Conservation (phyloP, 176 grass and related monocot species). For the Oryza australiensis region DNA sequence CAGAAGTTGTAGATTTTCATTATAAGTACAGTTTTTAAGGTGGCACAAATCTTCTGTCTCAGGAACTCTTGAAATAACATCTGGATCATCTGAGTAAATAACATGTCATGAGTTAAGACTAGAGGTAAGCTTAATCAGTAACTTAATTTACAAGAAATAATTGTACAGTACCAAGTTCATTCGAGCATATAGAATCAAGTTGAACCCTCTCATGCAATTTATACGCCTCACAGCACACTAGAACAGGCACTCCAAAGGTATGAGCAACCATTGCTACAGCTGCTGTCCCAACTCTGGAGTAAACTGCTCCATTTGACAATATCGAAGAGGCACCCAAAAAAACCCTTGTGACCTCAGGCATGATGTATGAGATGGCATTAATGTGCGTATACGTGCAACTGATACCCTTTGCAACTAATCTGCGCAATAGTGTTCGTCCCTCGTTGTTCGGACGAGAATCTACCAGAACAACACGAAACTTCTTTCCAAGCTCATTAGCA, state of each 20-base stretch:
- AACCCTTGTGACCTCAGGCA: slow-evolving; percentile 78
- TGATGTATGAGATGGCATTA: slow-evolving; percentile 78
- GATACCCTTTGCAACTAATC: slow-evolving; percentile 62
- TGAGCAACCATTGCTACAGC: slow-evolving; percentile 79
- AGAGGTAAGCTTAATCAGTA: slow-evolving; percentile 7
- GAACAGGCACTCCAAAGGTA: slow-evolving; percentile 66
- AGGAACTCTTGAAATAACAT: slow-evolving; percentile 65
- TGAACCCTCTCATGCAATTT: slow-evolving; percentile 90
- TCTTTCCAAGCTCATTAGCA: slow-evolving; percentile 61
- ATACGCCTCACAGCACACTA: slow-evolving; percentile 83
- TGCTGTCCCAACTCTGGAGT: slow-evolving; percentile 71
- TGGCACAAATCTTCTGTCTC: slow-evolving; percentile 44
- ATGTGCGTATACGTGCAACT: slow-evolving; percentile 78
- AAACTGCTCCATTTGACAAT: slow-evolving; percentile 77
- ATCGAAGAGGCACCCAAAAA: slow-evolving; percentile 77
- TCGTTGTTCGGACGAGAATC: slow-evolving; percentile 73
- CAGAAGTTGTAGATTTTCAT: slow-evolving; percentile 67
- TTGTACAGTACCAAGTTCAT: slow-evolving; percentile 63
- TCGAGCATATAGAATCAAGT: slow-evolving; percentile 83
- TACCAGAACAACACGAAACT: slow-evolving; percentile 64
- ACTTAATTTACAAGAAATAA: not conserved
- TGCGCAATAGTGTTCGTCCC: slow-evolving; percentile 58
- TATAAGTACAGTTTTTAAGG: slow-evolving; percentile 56
- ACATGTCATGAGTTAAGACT: slow-evolving; percentile 16
- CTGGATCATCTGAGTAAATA: slow-evolving; percentile 76